Evolutionary conservation across 495 filamentous ascomycete species (phyloP).

Genomic region (Xylaria bambusicola): DNA sequence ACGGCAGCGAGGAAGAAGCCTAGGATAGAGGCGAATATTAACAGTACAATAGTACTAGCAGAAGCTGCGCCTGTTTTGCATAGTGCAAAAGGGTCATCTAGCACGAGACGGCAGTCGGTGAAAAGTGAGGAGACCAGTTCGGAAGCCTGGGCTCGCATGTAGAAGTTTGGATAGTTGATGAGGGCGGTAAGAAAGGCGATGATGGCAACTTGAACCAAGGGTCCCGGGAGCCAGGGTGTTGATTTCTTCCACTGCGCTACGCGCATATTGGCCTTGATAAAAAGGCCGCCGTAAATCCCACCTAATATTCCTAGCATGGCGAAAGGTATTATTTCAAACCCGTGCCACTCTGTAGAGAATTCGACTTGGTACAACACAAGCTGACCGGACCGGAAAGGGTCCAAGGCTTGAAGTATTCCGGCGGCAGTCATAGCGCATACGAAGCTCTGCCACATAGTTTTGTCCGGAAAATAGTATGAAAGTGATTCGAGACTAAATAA

Average conservation of each 20-base stretch:
- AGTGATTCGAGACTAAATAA: constrained; percentile 95
- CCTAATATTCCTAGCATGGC: constrained; percentile 84
- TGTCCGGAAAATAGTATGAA: constrained; percentile 98
- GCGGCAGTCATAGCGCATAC: constrained; percentile 98
- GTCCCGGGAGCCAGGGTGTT: constrained; percentile 59
- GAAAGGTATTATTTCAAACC: constrained; percentile 90
- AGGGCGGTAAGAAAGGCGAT: constrained; percentile 80
- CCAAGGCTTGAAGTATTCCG: constrained; percentile 86
- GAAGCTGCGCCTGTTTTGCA: constrained; percentile 75
- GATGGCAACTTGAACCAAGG: constrained; percentile 72
- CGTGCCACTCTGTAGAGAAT: constrained; percentile 90
- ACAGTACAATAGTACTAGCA: constrained; percentile 72
- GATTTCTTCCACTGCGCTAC: constrained; percentile 80
- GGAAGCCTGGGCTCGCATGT: constrained; percentile 89
- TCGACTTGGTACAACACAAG: constrained; percentile 96
- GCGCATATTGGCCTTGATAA: constrained; percentile 91
- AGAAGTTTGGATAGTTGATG: constrained; percentile 91
- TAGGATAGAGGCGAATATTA: constrained; percentile 76
- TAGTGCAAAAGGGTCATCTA: constrained; percentile 82
- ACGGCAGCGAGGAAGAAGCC: constrained; percentile 84
- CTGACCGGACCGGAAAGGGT: constrained; percentile 95
- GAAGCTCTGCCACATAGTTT: constrained; percentile 99
- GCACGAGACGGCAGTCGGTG: constrained; percentile 76
- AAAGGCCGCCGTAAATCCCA: constrained; percentile 89
- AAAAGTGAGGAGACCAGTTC: constrained; percentile 92